Evolutionary conservation across 768 basidiomycete genomes (phyloP), one percentile per base, ranked within the genome.

Genomic region (Phylloporus sp.): DNA sequence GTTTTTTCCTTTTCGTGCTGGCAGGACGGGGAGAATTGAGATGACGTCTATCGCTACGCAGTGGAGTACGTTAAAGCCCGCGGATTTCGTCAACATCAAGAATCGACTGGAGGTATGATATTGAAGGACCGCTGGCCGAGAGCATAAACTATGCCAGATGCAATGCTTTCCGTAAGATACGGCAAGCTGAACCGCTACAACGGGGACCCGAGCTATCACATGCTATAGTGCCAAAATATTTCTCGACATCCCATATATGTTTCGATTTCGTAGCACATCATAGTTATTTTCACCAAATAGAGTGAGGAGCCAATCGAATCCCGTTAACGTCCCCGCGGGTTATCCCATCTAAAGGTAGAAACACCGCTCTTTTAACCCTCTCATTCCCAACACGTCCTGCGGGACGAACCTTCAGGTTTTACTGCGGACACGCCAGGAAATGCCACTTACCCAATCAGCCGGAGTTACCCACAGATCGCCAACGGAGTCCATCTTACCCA

Each of bases 401-500:
- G 45, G 48, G 49, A 38, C 32, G 26, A 36, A 42, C 9, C 32
- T 2, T 62, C 23, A 53, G 33, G 18, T 38, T 9, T 35, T 17
- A 33, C n/a, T 26, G 31, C 46, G 31, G 41, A 44, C 24, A 43
- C 35, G 26, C 29, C 10, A 44, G 34, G 38, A 14, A 44, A 46
- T 14, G 42, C 31, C 17, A 68, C 77, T 39, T 65, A 91, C 90
- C 90, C 93, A 99, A 63, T 99, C 96, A 28, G 81, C 72, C 46
- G 73, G 69, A 6, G 89, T 80, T 22, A 98, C 73, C 95, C 95
- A 98, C 46, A 97, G 69, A 54, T 99, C 96, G 24, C 80, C 76
- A 36, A 87, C 81, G 3, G 83, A 81, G 42, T 99, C 96, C 80
- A 98, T 86, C 67, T 90, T 90, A 22, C 85, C 89, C 33, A 97